These are phyloP conservation scores for Myrica gale DNA, from an alignment of 306 rosid genomes.

Conservation along the genomic window DNA sequence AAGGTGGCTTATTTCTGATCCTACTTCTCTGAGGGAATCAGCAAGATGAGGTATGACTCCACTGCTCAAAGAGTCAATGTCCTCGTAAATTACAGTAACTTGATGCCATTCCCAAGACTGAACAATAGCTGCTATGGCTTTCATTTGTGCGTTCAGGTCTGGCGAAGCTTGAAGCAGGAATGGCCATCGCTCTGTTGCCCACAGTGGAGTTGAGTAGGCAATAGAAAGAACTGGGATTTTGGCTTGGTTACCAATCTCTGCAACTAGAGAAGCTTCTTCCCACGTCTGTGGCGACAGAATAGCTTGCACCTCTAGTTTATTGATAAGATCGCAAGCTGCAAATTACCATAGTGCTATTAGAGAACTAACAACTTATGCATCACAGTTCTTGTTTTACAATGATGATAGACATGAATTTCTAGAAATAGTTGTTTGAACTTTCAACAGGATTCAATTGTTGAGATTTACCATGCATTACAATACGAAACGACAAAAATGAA, in stretches of 20 bases:
- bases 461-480: background rate
- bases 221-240: conserved; percentile 39
- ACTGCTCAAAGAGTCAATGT: conserved; percentile 32
- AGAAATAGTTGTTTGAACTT: background rate
- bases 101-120: conserved; percentile 43
- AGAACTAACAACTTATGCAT: background rate
- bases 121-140: conserved; percentile 46
- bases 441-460: background rate
- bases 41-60: conserved; percentile 35
- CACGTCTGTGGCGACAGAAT: conserved; percentile 48
- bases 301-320: conserved; percentile 32
- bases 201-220: conserved; percentile 40
- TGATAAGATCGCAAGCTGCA: conserved; percentile 48
- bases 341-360: background rate
- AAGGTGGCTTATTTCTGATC: conserved; percentile 25
- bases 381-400: background rate
- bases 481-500: background rate
- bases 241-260: conserved; percentile 35
- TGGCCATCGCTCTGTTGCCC: conserved; percentile 45
- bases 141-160: conserved; percentile 35
- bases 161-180: conserved; percentile 44
- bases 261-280: conserved; percentile 46
- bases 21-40: conserved; percentile 27
- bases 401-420: background rate
- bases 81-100: conserved; percentile 46